A percentile compares a stretch with the other conserved stretches of the same genome.
phyloP scores from a whole-genome alignment of 768 basidiomycete species.

The Tylopilus felleus region DNA sequence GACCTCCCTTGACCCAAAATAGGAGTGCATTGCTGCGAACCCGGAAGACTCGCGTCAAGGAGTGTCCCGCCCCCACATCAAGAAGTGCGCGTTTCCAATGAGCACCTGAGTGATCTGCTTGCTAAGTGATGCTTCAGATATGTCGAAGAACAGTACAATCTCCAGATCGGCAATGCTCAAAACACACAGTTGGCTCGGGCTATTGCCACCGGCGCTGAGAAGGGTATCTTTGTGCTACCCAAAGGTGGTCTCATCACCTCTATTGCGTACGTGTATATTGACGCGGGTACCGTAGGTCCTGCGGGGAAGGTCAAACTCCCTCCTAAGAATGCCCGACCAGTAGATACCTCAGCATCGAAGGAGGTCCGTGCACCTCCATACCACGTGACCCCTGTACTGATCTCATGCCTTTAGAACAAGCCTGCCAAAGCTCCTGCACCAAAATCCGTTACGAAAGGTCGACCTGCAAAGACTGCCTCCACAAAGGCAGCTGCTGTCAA shows the following conservation, averaged over 20 bases:
- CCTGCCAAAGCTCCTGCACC: constrained; percentile 31
- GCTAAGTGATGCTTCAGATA: constrained; percentile 47
- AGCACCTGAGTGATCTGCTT: constrained; percentile 9
- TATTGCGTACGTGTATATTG: constrained; percentile 1
- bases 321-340: constrained; percentile 50
- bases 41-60: constrained; percentile 77
- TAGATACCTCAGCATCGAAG: constrained; percentile 53
- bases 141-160: constrained; percentile 78
- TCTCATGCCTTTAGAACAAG: constrained; percentile 24
- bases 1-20: constrained; percentile 22
- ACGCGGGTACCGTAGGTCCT: constrained; percentile 29
- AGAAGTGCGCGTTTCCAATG: constrained; percentile 61
- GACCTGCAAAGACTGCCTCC: constrained; percentile 28
- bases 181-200: constrained; percentile 76
- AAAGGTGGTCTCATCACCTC: constrained; percentile 56
- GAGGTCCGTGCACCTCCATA: constrained; percentile 42
- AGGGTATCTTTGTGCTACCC: constrained; percentile 79
- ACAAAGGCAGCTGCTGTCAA: constrained; percentile 25
- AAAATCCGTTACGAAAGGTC: constrained; percentile 23
- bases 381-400: constrained; percentile 24
- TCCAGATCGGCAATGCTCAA: constrained; percentile 78
- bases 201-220: constrained; percentile 77
- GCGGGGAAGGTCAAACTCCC: constrained; percentile 66
- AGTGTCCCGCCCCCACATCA: constrained; percentile 89
- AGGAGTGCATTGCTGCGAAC: constrained; percentile 80